phyloP scores from a whole-genome alignment of 2,329 filamentous ascomycete genomes.

The Calonectria multiphialidica region DNA sequence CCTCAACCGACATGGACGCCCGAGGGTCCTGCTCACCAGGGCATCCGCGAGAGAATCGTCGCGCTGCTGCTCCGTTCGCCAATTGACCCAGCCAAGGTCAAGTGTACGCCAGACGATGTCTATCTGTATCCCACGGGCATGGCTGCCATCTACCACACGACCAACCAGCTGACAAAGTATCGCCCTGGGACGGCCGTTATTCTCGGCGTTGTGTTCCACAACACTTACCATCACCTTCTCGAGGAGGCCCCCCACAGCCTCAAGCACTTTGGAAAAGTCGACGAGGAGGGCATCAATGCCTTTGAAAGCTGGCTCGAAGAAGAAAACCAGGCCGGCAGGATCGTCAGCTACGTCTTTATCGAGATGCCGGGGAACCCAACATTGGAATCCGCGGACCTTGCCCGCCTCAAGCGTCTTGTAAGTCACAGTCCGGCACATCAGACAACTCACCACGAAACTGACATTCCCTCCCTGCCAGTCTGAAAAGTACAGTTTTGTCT shows the following conservation, averaged over 20 bases:
- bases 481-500: constrained; percentile 57
- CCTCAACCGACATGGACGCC: constrained; percentile 55
- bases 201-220: constrained; percentile 65
- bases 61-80: constrained; percentile 57
- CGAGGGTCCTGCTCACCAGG: constrained; percentile 51
- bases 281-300: constrained; percentile 54
- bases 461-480: constrained; percentile 37
- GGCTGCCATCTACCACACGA: constrained; percentile 61
- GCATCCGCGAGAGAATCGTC: constrained; percentile 55
- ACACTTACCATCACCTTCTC: constrained; percentile 60
- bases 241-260: constrained; percentile 57
- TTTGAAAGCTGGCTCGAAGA: constrained; percentile 59
- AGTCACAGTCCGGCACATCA: constrained; percentile 26
- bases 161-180: constrained; percentile 51
- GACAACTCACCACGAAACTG: neutral
- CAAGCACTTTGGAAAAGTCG: constrained; percentile 62
- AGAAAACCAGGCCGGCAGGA: constrained; percentile 52
- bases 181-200: constrained; percentile 53
- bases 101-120: constrained; percentile 53
- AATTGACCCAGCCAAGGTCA: constrained; percentile 43
- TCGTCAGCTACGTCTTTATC: constrained; percentile 59
- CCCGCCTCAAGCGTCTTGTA: constrained; percentile 54
- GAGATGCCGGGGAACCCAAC: constrained; percentile 58
- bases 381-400: constrained; percentile 48
- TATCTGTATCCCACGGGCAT: constrained; percentile 68